These are phyloP conservation scores for Maudiozyma humilis DNA, from an alignment of 1,139 yeast species.

Conservation along the genomic window DNA sequence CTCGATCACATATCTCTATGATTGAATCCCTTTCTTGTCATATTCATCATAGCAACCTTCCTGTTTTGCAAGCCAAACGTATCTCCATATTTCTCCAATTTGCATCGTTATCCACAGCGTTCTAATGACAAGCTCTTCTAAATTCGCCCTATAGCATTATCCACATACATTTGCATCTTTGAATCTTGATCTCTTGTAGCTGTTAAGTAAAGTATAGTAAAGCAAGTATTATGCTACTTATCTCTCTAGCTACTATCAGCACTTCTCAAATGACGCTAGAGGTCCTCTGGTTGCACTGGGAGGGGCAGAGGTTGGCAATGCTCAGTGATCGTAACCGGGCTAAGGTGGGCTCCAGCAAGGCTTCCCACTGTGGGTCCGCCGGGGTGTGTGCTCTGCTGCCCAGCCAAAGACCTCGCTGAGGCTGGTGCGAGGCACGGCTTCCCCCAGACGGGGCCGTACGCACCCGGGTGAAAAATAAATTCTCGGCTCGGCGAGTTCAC, in stretches of 20 bases:
- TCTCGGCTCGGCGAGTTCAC: not conserved
- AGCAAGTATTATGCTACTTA: not conserved
- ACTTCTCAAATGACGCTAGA: not conserved
- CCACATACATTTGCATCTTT: slow-evolving; percentile 33
- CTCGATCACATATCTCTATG: too few relatives aligned
- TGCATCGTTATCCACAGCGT: not conserved
- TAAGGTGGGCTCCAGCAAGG: too few relatives aligned
- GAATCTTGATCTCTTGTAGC: slow-evolving; percentile 23
- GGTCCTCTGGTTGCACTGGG: not conserved
- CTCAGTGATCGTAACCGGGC: not conserved
- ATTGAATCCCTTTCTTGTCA: too few relatives aligned
- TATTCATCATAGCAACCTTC: too few relatives aligned
- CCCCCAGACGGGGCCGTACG: too few relatives aligned
- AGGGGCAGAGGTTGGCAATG: not conserved
- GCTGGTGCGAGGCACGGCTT: not conserved
- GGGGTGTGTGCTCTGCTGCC: too few relatives aligned
- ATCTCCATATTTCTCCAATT: not conserved
- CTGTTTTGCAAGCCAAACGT: too few relatives aligned
- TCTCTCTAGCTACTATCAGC: not conserved
- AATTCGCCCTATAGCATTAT: not conserved
- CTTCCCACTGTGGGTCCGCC: too few relatives aligned
- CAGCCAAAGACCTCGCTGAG: too few relatives aligned
- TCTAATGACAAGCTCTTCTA: not conserved
- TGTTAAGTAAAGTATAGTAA: slow-evolving; percentile 4
- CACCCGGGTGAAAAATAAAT: not conserved